A percentile compares a stretch with the other conserved stretches of the same genome.
phyloP scores from a whole-genome alignment of 495 filamentous ascomycete genomes.

The Halenospora varia region DNA sequence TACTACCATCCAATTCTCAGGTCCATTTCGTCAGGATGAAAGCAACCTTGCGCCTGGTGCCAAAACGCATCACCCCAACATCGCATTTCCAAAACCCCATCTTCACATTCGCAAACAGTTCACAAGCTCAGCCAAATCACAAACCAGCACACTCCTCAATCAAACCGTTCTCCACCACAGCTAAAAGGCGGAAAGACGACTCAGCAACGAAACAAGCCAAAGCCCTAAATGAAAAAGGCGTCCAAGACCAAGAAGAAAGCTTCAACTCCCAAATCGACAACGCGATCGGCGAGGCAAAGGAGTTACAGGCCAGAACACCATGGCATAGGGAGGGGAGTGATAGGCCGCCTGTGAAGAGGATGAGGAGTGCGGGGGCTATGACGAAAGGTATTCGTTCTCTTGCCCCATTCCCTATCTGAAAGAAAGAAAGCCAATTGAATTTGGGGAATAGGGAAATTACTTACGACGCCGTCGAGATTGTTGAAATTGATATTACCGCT shows the following conservation, averaged over 20 bases:
- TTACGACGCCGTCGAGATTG: constrained; percentile 85
- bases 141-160: not conserved
- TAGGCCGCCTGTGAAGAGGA: constrained; percentile 46
- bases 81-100: not conserved
- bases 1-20: too few species aligned
- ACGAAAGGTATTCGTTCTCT: constrained; percentile 31
- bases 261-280: constrained; percentile 30
- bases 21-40: not conserved
- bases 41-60: not conserved
- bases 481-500: constrained; percentile 88
- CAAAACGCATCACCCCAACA: not conserved
- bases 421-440: too few species aligned
- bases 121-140: too few species aligned
- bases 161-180: not conserved
- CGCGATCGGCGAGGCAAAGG: constrained; percentile 40
- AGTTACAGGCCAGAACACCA: constrained; percentile 48
- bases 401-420: constrained; percentile 60
- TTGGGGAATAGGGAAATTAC: constrained; percentile 71
- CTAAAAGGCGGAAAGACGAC: not conserved
- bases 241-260: constrained; percentile 17
- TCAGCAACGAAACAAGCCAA: constrained; percentile 8
- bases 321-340: constrained; percentile 69
- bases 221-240: constrained; percentile 23
- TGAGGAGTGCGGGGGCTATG: constrained; percentile 25
- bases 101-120: not conserved